These are phyloP conservation scores for Kwoniella sp. DNA, from an alignment of 768 basidiomycete genomes.

Conservation along the genomic window DNA sequence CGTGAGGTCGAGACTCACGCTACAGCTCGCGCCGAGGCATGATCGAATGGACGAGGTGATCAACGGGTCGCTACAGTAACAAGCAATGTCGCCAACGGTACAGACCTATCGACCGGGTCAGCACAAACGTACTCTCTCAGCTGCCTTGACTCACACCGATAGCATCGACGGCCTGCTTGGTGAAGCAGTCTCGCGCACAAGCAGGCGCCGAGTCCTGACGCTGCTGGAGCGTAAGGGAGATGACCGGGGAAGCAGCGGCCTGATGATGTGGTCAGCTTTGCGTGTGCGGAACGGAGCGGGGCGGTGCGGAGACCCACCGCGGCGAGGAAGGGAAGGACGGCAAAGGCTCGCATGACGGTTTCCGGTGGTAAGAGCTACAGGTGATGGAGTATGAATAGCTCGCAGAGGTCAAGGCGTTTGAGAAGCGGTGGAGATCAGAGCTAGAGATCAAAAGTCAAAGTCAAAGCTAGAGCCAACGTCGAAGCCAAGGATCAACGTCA, in stretches of 20 bases:
- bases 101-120: constrained; percentile 4
- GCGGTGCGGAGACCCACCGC: not conserved
- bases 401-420: too few species aligned
- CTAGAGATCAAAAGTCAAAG: too few species aligned
- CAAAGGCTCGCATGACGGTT: too few species aligned
- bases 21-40: constrained; percentile 16
- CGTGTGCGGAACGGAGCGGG: too few species aligned
- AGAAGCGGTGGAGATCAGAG: too few species aligned
- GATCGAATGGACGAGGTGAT: constrained; percentile 18
- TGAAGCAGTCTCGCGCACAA: constrained; percentile 11
- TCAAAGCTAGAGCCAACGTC: too few species aligned
- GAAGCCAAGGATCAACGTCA: too few species aligned
- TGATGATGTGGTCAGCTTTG: not conserved
- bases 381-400: too few species aligned
- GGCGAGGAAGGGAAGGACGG: not conserved
- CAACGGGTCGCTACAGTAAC: constrained; percentile 13
- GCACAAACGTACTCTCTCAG: not conserved
- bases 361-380: too few species aligned
- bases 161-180: constrained; percentile 6
- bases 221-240: not conserved
- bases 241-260: constrained; percentile 5
- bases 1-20: constrained; percentile 2
- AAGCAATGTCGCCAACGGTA: constrained; percentile 13
- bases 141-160: constrained; percentile 2
- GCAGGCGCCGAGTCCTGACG: constrained; percentile 7